Conservation (phyloP, 148 eudicot species). For the Selenicereus undatus region DNA sequence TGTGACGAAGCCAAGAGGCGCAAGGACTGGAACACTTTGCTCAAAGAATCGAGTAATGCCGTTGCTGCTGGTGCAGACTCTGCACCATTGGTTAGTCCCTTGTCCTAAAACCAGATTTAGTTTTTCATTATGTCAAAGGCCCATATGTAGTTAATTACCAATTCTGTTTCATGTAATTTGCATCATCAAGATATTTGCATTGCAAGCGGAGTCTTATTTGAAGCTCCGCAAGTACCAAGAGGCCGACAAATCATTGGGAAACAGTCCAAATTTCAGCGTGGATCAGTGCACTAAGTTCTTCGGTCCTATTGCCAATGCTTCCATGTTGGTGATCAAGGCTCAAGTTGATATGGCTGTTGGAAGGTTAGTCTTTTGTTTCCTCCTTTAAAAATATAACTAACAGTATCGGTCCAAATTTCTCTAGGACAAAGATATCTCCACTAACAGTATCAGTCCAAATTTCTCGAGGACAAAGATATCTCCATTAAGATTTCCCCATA, state of each 20-base stretch:
- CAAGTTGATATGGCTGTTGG: constrained; percentile 81
- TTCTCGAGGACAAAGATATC: no score
- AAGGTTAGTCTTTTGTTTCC: constrained; percentile 43
- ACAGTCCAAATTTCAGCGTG: constrained; percentile 56
- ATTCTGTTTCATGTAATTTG: constrained; percentile 1
- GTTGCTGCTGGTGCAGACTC: constrained; percentile 81
- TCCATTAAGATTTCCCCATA: background rate
- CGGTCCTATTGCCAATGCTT: constrained; percentile 62
- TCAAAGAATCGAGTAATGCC: constrained; percentile 50
- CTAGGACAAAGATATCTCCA: no score
- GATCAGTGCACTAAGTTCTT: constrained; percentile 67
- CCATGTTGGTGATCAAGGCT: constrained; percentile 64
- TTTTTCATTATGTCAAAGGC: background rate
- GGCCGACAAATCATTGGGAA: constrained; percentile 55
- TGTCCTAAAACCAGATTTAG: background rate
- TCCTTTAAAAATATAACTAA: background rate
- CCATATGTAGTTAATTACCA: background rate
- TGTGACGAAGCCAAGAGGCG: constrained; percentile 76
- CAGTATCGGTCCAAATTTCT: background rate
- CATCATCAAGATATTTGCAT: constrained; percentile 45
- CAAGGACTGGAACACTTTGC: constrained; percentile 73
- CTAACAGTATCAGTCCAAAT: background rate
- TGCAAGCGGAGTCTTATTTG: constrained; percentile 87
- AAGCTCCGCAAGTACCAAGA: constrained; percentile 72
- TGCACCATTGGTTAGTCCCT: constrained; percentile 64